phyloP scores from a whole-genome alignment of 495 filamentous ascomycete species.

The Astrothelium subdiscretum region DNA sequence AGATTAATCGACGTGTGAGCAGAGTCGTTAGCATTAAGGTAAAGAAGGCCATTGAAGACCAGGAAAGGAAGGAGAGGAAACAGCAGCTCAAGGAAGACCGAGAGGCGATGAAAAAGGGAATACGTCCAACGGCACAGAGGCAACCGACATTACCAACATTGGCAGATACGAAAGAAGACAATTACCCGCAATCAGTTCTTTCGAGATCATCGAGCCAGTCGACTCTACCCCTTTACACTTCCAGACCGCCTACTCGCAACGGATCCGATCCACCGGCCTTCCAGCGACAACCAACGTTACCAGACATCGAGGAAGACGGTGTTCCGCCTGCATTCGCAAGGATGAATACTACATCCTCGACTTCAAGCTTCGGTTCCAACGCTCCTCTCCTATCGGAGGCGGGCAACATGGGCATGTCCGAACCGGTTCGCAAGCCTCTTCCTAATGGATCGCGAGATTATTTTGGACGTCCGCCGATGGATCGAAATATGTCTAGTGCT shows the following conservation, averaged over 20 bases:
- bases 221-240: conserved; percentile 51
- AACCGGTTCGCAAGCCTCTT: not conserved
- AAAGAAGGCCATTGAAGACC: conserved; percentile 72
- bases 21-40: conserved; percentile 72
- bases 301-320: conserved; percentile 24
- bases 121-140: conserved; percentile 7
- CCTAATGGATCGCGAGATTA: not conserved
- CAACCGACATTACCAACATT: conserved; percentile 17
- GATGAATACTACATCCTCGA: conserved; percentile 32
- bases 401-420: conserved; percentile 18
- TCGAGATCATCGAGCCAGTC: conserved; percentile 56
- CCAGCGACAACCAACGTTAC: conserved; percentile 32
- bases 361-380: conserved; percentile 41
- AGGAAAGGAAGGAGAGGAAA: conserved; percentile 45
- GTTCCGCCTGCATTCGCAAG: conserved; percentile 34
- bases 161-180: conserved; percentile 30
- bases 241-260: conserved; percentile 41
- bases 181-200: conserved; percentile 43
- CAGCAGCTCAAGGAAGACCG: conserved; percentile 29
- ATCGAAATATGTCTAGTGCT: conserved; percentile 6
- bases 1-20: conserved; percentile 70
- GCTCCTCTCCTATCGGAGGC: conserved; percentile 48
- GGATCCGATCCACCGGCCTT: conserved; percentile 11
- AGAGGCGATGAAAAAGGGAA: conserved; percentile 13
- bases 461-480: conserved; percentile 10